Evolutionary conservation across 768 basidiomycete species (phyloP).

Genomic region (Pisolithus tinctorius): DNA sequence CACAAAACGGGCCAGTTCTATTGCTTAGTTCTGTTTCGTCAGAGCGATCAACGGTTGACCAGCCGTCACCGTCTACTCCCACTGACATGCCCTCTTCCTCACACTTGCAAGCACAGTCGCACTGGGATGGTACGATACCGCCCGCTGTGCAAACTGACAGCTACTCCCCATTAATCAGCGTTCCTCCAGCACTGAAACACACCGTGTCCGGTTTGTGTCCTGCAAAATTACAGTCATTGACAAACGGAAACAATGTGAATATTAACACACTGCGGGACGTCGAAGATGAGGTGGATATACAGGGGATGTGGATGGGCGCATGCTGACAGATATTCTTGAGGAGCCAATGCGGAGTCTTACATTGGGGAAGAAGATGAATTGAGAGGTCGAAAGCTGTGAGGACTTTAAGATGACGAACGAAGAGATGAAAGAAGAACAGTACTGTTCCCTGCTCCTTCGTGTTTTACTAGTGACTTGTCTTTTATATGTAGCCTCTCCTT

Average conservation of each 20-base stretch:
- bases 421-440: neutral
- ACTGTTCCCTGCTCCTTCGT: neutral
- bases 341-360: constrained; percentile 66
- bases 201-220: constrained; percentile 25
- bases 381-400: neutral
- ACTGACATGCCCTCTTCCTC: neutral
- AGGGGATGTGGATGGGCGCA: neutral
- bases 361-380: constrained; percentile 42
- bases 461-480: neutral
- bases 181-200: constrained; percentile 8
- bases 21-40: constrained; percentile 6
- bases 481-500: neutral
- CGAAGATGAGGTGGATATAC: too few relatives aligned
- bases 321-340: constrained; percentile 44
- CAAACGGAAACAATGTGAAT: too few relatives aligned
- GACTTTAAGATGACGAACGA: neutral
- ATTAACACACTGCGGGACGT: too few relatives aligned
- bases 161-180: constrained; percentile 10
- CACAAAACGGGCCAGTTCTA: constrained; percentile 5
- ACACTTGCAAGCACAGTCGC: too few relatives aligned
- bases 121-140: too few relatives aligned
- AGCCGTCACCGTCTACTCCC: constrained; percentile 8
- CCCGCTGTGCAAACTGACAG: constrained; percentile 1
- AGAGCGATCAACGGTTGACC: neutral
- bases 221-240: too few relatives aligned